Base-by-base conservation (phyloP, 495 filamentous ascomycete species). In the Lineolata rhizophorae region DNA sequence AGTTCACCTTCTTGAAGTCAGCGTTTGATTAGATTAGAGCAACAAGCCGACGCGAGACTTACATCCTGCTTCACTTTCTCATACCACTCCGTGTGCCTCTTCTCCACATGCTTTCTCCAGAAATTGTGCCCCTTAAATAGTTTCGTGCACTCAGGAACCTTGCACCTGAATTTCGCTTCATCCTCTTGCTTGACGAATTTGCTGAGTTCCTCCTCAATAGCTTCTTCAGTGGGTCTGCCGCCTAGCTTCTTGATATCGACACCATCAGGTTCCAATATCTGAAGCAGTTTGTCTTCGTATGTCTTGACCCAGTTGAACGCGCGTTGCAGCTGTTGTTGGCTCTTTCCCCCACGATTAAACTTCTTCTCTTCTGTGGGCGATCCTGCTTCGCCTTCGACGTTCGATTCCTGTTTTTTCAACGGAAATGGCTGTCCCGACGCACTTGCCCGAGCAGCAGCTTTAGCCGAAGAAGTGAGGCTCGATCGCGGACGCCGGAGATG, bases 301-400 rank as follows among this genome's bases (percentile, higher is more conserved):
- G 84, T 93, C 54, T 74, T 85, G n/a, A 94, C 91, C 90, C 90
- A 95, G 43, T 99, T 99, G 57, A 82, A 92, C 1, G 87, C 90
- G 27, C 90, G 70, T 46, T 80, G 76, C 19, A 95, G 65, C 53
- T 95, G 90, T 44, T 85, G 75, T 43, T 93, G 83, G 1, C 69
- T 65, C 52, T 91, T 92, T 18, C 53, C 61, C 25, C 65, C 65
- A 18, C 70, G 72, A 22, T 65, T 64, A 13, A 31, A 21, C 39
- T 53, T 52, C 36, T 72, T 78, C 39, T 76, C 67, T 11, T 66
- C 65, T 6, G 22, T 25, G 11, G 67, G 60, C 2, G 70, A 65
- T 6, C 52, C 58, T 18, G 29, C 18, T 8, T 66, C 62, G 10
- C 79, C 76, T 19, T 65, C 67, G 0, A 50, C 45, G 21, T 76